Evolutionary conservation across 768 basidiomycete species (phyloP).

Genomic region (Paxillus ammoniavirescens): DNA sequence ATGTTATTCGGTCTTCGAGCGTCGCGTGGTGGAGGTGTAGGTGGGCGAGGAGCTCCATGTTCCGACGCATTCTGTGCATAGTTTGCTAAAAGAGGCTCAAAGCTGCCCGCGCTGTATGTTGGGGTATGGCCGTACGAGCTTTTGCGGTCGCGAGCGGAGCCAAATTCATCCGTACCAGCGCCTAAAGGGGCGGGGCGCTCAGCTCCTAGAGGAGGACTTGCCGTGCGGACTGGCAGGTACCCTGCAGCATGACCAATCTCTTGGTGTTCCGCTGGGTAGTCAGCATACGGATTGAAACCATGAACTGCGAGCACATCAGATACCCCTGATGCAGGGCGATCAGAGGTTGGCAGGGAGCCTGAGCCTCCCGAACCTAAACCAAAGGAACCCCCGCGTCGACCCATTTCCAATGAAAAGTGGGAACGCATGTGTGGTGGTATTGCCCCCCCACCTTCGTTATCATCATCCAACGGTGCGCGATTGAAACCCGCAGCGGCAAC

Average conservation of each 20-base stretch:
- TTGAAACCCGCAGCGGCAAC: constrained; percentile 70
- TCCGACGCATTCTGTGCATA: constrained; percentile 33
- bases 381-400: constrained; percentile 34
- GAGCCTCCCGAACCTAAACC: constrained; percentile 13
- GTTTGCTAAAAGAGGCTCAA: constrained; percentile 56
- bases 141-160: constrained; percentile 29
- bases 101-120: constrained; percentile 54
- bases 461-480: constrained; percentile 66
- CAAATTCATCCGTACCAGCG: constrained; percentile 18
- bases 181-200: constrained; percentile 11
- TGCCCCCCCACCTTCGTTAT: constrained; percentile 44
- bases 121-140: constrained; percentile 41
- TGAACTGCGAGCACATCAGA: constrained; percentile 16
- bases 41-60: constrained; percentile 10
- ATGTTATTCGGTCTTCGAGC: constrained; percentile 14
- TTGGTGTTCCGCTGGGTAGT: constrained; percentile 30
- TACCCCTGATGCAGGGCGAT: constrained; percentile 36
- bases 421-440: constrained; percentile 16
- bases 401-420: constrained; percentile 36
- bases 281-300: constrained; percentile 54
- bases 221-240: constrained; percentile 47
- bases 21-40: constrained; percentile 31
- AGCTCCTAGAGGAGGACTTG: constrained; percentile 42
- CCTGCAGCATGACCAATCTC: constrained; percentile 27
- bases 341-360: constrained; percentile 20